Evolutionary conservation across 495 filamentous ascomycete genomes (phyloP).

Genomic region (Xylaria scruposa): DNA sequence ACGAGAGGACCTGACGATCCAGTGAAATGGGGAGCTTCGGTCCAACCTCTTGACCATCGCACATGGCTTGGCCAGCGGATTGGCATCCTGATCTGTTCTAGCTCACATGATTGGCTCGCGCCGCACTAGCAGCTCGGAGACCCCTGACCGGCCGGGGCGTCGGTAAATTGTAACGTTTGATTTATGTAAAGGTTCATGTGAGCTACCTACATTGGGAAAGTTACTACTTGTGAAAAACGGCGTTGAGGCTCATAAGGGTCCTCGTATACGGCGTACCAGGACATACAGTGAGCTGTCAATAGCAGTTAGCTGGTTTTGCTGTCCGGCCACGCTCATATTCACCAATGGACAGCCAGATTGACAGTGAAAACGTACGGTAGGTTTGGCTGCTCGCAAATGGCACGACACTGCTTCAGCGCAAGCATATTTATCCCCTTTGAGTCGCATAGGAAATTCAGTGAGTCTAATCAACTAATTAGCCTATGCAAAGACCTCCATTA

Average conservation of each 20-base stretch:
- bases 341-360: neutral
- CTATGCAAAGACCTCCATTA: no score
- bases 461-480: neutral
- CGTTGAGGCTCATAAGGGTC: neutral
- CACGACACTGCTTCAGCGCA: neutral
- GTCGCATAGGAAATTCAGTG: neutral
- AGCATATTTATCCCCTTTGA: neutral
- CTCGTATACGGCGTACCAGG: neutral
- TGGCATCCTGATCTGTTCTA: constrained; percentile 3
- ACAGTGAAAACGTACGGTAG: neutral
- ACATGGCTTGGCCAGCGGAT: constrained; percentile 17
- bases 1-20: neutral
- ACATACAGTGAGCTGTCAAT: neutral
- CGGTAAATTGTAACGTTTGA: constrained; percentile 28
- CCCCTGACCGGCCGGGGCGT: neutral
- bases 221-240: neutral
- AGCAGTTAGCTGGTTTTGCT: neutral
- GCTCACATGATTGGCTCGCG: constrained; percentile 13
- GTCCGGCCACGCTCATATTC: neutral
- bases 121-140: neutral
- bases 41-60: neutral
- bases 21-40: neutral
- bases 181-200: constrained; percentile 5
- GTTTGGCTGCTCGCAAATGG: neutral
- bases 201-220: constrained; percentile 12